Percentiles rank a stretch among this genome's conserved stretches.
Evolutionary conservation across 306 rosid species (phyloP).

Genomic region (Crotalaria pallida): DNA sequence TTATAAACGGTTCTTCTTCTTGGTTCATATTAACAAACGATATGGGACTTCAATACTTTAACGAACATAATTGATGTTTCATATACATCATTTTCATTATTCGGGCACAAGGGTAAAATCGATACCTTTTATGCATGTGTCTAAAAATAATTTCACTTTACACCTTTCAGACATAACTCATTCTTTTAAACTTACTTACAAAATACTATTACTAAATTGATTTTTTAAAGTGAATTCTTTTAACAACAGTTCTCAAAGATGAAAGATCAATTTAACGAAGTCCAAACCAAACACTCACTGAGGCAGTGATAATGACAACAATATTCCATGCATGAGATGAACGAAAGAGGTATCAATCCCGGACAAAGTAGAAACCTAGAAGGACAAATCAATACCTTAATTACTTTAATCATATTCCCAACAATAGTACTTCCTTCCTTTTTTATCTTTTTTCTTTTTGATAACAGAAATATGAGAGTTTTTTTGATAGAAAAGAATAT

Average conservation of each 20-base stretch:
- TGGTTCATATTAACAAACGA: too few species aligned
- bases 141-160: background rate
- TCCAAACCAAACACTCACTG: background rate
- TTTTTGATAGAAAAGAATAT: too few species aligned
- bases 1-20: too few species aligned
- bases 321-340: background rate
- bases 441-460: background rate
- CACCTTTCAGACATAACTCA: background rate
- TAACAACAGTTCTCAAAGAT: background rate
- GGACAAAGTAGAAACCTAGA: background rate
- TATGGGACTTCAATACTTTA: too few species aligned
- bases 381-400: background rate
- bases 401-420: background rate
- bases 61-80: background rate
- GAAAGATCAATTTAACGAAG: background rate
- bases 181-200: background rate
- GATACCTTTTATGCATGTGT: background rate
- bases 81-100: background rate
- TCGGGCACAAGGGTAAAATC: background rate
- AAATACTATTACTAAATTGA: too few species aligned
- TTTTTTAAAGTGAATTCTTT: background rate
- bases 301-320: background rate
- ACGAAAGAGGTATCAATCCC: background rate
- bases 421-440: background rate
- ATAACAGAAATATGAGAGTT: too few species aligned